Evolutionary conservation across 2,329 filamentous ascomycete species (phyloP).

Genomic region (Sordariomycetes sp.): DNA sequence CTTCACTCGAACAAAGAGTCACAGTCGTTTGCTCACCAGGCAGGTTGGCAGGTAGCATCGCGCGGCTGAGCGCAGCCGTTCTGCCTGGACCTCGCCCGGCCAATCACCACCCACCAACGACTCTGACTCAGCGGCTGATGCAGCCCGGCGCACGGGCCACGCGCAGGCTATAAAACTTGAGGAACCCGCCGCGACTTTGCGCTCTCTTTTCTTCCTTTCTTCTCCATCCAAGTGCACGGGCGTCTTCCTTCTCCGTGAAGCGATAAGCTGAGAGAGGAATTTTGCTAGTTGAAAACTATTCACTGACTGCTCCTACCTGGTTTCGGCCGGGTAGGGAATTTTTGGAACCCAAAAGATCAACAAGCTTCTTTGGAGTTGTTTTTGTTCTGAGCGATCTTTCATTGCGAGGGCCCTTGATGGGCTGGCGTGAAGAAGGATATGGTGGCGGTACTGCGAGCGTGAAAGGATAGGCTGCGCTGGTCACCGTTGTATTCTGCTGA

Average conservation of each 20-base stretch:
- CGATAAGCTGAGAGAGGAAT: conserved; percentile 69
- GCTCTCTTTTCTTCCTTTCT: conserved; percentile 30
- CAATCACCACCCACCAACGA: too few species aligned
- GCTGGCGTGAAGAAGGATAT: conserved; percentile 29
- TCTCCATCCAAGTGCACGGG: conserved; percentile 57
- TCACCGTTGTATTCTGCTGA: too few species aligned
- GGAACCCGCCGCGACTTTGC: conserved; percentile 14
- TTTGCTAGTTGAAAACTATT: conserved; percentile 86
- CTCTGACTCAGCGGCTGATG: neutral
- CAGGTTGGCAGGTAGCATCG: too few species aligned
- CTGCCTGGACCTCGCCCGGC: too few species aligned
- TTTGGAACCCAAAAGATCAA: conserved; percentile 59
- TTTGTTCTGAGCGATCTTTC: conserved; percentile 26
- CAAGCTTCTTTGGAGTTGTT: too few species aligned
- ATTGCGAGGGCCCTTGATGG: conserved; percentile 25
- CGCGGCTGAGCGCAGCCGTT: too few species aligned
- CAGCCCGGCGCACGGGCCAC: neutral
- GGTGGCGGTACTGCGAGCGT: too few species aligned
- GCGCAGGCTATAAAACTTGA: conserved; percentile 22
- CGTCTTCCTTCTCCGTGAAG: conserved; percentile 52
- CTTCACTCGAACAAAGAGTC: too few species aligned
- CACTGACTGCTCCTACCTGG: conserved; percentile 60
- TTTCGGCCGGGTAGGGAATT: conserved; percentile 62
- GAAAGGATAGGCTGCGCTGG: too few species aligned
- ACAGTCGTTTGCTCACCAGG: too few species aligned